Conservation (phyloP, 805 yeast genomes). For the Wickerhamiella alocasiicola region DNA sequence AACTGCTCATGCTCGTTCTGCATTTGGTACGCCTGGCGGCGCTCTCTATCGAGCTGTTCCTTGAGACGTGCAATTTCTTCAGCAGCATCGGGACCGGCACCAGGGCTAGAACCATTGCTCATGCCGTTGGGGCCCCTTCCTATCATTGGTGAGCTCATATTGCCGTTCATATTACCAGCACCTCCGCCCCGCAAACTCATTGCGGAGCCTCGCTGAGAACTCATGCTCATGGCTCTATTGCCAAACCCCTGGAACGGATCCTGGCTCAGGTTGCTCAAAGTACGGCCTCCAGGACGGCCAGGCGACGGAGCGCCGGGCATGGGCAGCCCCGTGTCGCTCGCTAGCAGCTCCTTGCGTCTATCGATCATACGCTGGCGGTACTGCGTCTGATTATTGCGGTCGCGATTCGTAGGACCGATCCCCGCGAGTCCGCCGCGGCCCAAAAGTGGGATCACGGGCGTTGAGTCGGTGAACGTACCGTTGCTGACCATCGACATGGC, state of each 20-base stretch:
- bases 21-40: not conserved
- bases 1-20: not conserved
- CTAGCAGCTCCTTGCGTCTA: constrained; percentile 18
- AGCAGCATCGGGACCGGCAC: not conserved
- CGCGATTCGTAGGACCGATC: not conserved
- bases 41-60: constrained; percentile 2
- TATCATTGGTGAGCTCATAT: not conserved
- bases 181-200: too few species aligned
- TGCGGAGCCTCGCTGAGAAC: constrained; percentile 5
- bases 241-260: constrained; percentile 10
- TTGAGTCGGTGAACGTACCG: constrained; percentile 25
- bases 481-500: constrained; percentile 24
- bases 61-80: not conserved
- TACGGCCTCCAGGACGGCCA: constrained; percentile 1
- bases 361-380: constrained; percentile 24
- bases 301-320: constrained; percentile 13
- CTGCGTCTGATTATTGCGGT: constrained; percentile 14
- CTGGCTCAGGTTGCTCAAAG: constrained; percentile 7
- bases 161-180: not conserved
- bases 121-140: not conserved
- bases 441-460: constrained; percentile 28
- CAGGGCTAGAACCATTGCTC: not conserved
- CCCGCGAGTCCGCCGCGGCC: constrained; percentile 13
- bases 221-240: constrained; percentile 5
- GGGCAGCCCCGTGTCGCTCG: constrained; percentile 19